Conservation (phyloP, 331 rosid species). For the Erythrophleum ivorense region DNA sequence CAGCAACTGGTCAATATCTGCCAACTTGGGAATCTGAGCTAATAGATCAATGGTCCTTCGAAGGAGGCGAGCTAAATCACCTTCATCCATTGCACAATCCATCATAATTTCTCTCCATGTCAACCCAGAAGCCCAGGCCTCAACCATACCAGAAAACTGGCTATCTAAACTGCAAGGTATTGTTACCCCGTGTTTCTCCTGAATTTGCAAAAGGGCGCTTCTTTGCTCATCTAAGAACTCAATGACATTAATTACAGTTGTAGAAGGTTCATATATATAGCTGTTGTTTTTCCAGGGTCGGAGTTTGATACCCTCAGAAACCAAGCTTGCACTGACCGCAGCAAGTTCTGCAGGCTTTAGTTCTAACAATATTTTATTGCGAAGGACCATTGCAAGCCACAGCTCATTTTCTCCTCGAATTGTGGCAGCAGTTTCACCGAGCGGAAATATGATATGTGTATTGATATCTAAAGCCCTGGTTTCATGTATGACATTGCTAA, state of each 20-base stretch:
- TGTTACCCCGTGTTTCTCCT: constrained; percentile 78
- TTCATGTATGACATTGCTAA: constrained; percentile 93
- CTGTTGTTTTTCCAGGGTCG: constrained; percentile 83
- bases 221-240: constrained; percentile 71
- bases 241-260: constrained; percentile 58
- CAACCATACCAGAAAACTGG: constrained; percentile 97
- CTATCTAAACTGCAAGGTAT: constrained; percentile 77
- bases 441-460: constrained; percentile 75
- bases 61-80: constrained; percentile 93
- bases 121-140: constrained; percentile 98
- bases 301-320: constrained; percentile 89
- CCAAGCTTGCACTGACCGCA: constrained; percentile 77
- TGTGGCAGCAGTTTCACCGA: constrained; percentile 93
- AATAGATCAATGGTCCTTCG: constrained; percentile 85
- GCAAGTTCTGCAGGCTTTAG: constrained; percentile 89
- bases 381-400: constrained; percentile 96
- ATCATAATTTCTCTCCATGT: constrained; percentile 97
- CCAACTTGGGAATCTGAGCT: constrained; percentile 91
- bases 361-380: constrained; percentile 69
- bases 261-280: constrained; percentile 74
- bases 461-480: constrained; percentile 81
- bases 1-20: constrained; percentile 78
- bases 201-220: constrained; percentile 57
- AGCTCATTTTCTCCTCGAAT: constrained; percentile 98
- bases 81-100: constrained; percentile 99